Percentiles rank a stretch among this genome's conserved stretches.
These are phyloP conservation scores for Hypoxylon fragiforme DNA, from an alignment of 495 filamentous ascomycete species.

Conservation along the genomic window DNA sequence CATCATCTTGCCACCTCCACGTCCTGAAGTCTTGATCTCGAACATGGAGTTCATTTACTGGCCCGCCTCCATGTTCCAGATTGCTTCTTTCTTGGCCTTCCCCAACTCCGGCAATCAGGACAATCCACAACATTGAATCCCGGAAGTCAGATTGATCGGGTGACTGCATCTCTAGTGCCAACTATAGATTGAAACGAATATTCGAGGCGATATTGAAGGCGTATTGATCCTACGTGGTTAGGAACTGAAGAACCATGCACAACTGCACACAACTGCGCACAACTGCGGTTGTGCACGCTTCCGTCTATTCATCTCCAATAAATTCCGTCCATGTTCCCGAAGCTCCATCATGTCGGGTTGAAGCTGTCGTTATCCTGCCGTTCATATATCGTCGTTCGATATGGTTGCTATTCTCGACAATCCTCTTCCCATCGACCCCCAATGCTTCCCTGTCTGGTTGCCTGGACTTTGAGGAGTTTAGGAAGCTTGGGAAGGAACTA, in stretches of 20 bases:
- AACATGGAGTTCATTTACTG: conserved; percentile 9
- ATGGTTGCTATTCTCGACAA: background rate
- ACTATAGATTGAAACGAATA: background rate
- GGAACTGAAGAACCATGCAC: conserved; percentile 9
- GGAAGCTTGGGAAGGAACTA: no score
- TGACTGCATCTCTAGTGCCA: conserved; percentile 13
- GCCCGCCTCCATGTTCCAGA: conserved; percentile 8
- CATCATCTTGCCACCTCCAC: conserved; percentile 3
- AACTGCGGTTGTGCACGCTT: background rate
- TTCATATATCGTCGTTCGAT: conserved; percentile 14
- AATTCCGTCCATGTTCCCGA: conserved; percentile 9
- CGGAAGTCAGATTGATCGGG: conserved; percentile 19
- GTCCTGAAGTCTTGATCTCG: no score
- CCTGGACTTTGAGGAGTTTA: background rate
- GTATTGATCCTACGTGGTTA: no score
- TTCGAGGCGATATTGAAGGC: no score
- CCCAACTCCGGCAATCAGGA: background rate
- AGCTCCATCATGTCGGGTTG: conserved; percentile 2
- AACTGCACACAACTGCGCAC: conserved; percentile 20
- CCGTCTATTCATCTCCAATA: conserved; percentile 8
- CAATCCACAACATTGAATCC: no score
- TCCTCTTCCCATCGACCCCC: conserved; percentile 10
- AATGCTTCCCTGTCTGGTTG: conserved; percentile 9
- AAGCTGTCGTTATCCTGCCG: conserved; percentile 26
- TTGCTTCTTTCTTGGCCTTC: conserved; percentile 1